These are phyloP conservation scores for Trametes gibbosa DNA, from an alignment of 768 basidiomycete genomes.

Conservation along the genomic window DNA sequence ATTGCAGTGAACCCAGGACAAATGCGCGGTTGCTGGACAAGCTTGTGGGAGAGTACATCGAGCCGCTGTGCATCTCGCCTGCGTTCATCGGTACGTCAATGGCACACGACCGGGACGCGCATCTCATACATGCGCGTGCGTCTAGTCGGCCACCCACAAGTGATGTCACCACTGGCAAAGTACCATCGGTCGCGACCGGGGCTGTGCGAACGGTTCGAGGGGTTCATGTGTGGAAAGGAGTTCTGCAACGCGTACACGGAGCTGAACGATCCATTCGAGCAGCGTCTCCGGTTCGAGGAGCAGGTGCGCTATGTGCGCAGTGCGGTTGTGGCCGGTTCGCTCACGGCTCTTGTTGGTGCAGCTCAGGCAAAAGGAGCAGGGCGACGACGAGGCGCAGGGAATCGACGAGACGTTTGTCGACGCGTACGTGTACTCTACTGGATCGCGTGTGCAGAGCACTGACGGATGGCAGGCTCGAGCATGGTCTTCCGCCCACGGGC, in stretches of 20 bases:
- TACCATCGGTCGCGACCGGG: constrained; percentile 97
- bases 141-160: constrained; percentile 94
- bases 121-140: not conserved
- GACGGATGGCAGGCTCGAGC: constrained; percentile 67
- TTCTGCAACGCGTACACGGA: constrained; percentile 99
- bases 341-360: constrained; percentile 25
- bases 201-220: constrained; percentile 98
- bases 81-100: constrained; percentile 78
- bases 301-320: constrained; percentile 45
- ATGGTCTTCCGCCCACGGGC: constrained; percentile 95
- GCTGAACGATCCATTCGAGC: constrained; percentile 98
- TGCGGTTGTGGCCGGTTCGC: not conserved
- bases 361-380: constrained; percentile 90
- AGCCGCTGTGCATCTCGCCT: constrained; percentile 93
- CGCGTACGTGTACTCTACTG: constrained; percentile 54
- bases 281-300: constrained; percentile 93
- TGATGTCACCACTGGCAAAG: constrained; percentile 99
- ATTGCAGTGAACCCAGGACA: constrained; percentile 94
- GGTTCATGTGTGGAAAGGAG: constrained; percentile 97
- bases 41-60: constrained; percentile 98
- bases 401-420: constrained; percentile 95
- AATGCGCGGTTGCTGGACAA: constrained; percentile 95
- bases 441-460: not conserved
- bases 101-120: not conserved
- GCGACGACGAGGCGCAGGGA: constrained; percentile 97